These are phyloP conservation scores for Scedosporium dehoogii DNA, from an alignment of 2,329 filamentous ascomycete species.

Conservation along the genomic window DNA sequence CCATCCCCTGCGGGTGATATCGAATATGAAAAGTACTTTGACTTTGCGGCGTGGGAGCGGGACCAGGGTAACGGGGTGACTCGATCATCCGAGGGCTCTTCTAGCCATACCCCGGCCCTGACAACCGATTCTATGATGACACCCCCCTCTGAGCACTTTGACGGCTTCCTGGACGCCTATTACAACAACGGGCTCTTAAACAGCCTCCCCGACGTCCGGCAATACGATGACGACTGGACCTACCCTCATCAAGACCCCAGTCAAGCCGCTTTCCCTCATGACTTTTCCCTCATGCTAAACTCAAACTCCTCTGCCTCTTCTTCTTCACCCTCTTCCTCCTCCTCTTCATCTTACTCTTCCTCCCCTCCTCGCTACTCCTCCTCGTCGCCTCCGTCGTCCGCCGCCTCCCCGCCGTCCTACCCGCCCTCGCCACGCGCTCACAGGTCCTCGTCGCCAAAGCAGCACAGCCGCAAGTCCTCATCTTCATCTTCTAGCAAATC, in stretches of 20 bases:
- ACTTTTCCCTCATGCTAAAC: conserved; percentile 1
- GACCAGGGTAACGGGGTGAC: conserved; percentile 5
- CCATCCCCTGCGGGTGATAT: conserved; percentile 4
- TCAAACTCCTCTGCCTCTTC: conserved; percentile 1
- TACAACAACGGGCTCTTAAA: conserved; percentile 2
- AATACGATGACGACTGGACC: conserved; percentile 28
- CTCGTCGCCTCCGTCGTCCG: conserved; percentile 3
- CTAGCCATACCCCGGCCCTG: conserved; percentile 5
- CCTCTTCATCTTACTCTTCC: background rate
- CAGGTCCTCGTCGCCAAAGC: conserved; percentile 5
- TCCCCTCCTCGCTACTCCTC: background rate
- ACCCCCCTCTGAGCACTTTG: conserved; percentile 3
- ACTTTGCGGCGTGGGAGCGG: conserved; percentile 5
- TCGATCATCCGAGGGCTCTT: conserved; percentile 5
- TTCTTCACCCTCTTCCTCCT: conserved; percentile 5
- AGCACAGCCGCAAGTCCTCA: background rate
- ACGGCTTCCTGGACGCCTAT: background rate
- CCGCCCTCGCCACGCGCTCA: conserved; percentile 1
- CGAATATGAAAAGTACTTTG: conserved; percentile 5
- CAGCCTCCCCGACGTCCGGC: conserved; percentile 1
- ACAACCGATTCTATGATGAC: conserved; percentile 3
- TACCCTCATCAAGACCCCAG: conserved; percentile 24
- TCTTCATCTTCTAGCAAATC: background rate
- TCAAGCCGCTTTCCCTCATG: conserved; percentile 16
- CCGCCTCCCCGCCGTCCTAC: background rate